phyloP scores from a whole-genome alignment of 192 early-diverging fungal genomes.

The Coemansia sp. region DNA sequence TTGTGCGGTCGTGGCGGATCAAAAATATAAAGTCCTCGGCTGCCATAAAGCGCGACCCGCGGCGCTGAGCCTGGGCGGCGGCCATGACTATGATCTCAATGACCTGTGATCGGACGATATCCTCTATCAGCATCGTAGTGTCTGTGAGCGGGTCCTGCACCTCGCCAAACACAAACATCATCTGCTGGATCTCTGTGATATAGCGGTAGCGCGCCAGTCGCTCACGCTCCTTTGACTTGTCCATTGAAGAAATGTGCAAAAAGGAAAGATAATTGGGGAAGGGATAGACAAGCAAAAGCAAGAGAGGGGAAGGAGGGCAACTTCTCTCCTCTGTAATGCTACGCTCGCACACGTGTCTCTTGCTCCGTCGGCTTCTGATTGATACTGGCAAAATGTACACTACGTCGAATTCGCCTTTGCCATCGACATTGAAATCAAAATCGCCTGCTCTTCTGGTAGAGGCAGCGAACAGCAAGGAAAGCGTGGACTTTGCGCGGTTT shows the following conservation, averaged over 20 bases:
- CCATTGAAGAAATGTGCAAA: constrained; percentile 11
- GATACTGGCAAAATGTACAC: background rate
- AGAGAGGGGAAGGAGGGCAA: background rate
- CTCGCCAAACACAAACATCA: constrained; percentile 99
- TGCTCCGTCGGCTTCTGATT: background rate
- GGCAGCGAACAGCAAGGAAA: constrained; percentile 14
- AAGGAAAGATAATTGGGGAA: background rate
- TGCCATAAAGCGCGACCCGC: constrained; percentile 74
- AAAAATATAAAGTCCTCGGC: constrained; percentile 96
- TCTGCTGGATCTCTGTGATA: constrained; percentile 85
- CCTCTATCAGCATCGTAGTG: constrained; percentile 88
- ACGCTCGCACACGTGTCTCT: background rate
- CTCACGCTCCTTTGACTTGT: constrained; percentile 26
- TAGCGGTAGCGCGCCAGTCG: constrained; percentile 53
- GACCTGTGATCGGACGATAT: constrained; percentile 92
- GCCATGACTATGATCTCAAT: constrained; percentile 91
- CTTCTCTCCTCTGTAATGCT: background rate
- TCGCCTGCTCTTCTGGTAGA: background rate
- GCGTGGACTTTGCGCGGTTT: constrained; percentile 26
- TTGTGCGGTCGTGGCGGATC: constrained; percentile 90
- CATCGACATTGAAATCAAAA: background rate
- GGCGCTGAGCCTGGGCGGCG: constrained; percentile 78
- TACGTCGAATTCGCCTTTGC: background rate
- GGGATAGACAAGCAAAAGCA: background rate
- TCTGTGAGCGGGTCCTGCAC: constrained; percentile 84